phyloP scores from a whole-genome alignment of 2,329 filamentous ascomycete genomes.

The Fusarium incarnatum region DNA sequence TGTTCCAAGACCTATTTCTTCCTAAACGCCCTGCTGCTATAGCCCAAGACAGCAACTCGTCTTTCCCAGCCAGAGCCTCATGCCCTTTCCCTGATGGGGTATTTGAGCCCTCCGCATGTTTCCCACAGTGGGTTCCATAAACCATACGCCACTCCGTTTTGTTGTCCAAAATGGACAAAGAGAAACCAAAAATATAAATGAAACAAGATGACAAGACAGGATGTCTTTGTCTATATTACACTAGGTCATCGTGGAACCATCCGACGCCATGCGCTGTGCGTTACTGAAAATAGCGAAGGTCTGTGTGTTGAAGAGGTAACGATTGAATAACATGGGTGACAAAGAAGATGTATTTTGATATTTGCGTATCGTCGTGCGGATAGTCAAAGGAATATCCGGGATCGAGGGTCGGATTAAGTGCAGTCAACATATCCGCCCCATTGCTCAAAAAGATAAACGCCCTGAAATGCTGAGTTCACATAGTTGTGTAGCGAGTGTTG shows the following conservation, averaged over 20 bases:
- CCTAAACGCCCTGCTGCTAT: conserved; percentile 44
- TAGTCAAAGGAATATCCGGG: conserved; percentile 19
- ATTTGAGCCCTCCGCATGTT: conserved; percentile 35
- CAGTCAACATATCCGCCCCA: conserved; percentile 18
- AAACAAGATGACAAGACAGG: conserved; percentile 36
- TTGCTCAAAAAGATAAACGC: conserved; percentile 32
- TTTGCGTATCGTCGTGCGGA: conserved; percentile 44
- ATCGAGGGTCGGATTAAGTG: conserved; percentile 21
- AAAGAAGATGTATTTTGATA: conserved; percentile 40
- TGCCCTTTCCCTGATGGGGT: conserved; percentile 27
- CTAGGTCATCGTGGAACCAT: conserved; percentile 40
- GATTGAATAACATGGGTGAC: conserved; percentile 38
- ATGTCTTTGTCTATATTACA: conserved; percentile 47
- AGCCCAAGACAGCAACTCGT: conserved; percentile 34
- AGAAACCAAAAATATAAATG: conserved; percentile 36
- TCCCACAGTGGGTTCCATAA: conserved; percentile 26
- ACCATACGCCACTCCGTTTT: conserved; percentile 43
- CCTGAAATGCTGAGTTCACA: conserved; percentile 37
- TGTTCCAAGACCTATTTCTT: conserved; percentile 30
- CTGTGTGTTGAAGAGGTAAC: conserved; percentile 21
- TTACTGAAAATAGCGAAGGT: conserved; percentile 42
- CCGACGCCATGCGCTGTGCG: conserved; percentile 46
- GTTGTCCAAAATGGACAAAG: conserved; percentile 41
- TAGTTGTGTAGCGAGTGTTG: conserved; percentile 30
- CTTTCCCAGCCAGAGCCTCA: conserved; percentile 31